Percentiles rank a stretch among this genome's conserved stretches.
Evolutionary conservation across 345 rosid genomes (phyloP).

Genomic region (Hibiscus trionum): DNA sequence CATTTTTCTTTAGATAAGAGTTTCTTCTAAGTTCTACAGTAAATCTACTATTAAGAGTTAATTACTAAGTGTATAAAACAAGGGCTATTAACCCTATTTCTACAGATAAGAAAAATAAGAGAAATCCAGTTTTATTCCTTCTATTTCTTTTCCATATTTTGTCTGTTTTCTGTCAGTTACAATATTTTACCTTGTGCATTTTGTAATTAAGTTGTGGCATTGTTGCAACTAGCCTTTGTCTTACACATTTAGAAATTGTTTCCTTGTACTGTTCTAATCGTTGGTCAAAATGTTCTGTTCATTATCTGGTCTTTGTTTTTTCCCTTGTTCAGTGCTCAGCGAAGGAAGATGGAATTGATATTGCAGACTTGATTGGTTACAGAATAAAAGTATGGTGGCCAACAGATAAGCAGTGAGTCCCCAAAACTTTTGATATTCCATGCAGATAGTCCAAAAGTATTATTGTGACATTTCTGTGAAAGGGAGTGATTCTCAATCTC

Average conservation of each 20-base stretch:
- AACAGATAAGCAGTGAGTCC: conserved; percentile 85
- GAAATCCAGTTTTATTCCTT: no score
- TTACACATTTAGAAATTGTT: background rate
- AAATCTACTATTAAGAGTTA: no score
- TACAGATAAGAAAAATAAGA: no score
- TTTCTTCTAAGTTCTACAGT: no score
- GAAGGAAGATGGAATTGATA: conserved; percentile 38
- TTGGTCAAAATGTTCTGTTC: background rate
- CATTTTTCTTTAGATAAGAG: no score
- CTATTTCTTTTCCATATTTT: no score
- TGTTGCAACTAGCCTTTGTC: background rate
- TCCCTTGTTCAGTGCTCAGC: conserved; percentile 50
- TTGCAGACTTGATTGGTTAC: conserved; percentile 75
- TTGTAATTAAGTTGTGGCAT: background rate
- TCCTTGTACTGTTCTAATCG: background rate
- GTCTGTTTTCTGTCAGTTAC: no score
- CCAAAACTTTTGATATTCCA: conserved; percentile 5
- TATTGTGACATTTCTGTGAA: background rate
- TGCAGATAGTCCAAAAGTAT: background rate
- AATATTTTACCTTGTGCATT: background rate
- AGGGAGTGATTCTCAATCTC: background rate
- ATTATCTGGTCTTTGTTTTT: conserved; percentile 19
- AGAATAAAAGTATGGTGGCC: conserved; percentile 99
- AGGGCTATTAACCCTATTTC: no score
- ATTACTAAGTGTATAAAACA: no score